Evolutionary conservation across 2,329 filamentous ascomycete genomes (phyloP), one percentile per base, ranked within the genome.

Genomic region (Fusarium humuli): DNA sequence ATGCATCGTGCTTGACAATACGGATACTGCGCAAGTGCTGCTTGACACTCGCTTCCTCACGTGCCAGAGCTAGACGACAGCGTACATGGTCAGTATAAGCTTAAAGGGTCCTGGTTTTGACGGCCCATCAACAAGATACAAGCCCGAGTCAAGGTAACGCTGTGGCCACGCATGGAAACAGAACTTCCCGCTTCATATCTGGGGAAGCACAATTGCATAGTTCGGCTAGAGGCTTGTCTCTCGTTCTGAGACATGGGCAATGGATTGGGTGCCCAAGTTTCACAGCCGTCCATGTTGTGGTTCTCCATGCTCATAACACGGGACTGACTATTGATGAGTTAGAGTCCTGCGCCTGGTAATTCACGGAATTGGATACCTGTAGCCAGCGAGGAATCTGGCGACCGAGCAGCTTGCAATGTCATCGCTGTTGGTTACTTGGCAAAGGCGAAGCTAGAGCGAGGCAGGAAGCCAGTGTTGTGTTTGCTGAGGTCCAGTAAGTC

Each of bases 21-120:
- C 20, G 48, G 32, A 22, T 23, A 29, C 13, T 57, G 32, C 27
- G 13, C 46, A 49, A 23, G 50, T 27, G 48, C 46, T 67, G 49
- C 50, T 58, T 59, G 41, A 30, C 23, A 32, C 44, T 59, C 49
- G 69, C 44, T 60, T 63, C 40, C 30, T 61, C 54, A 61, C 64
- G 34, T 61, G 48, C 56, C 13, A 42, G 45, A 18, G 44, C 44
- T 55, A 57, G 60, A 57, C 40, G 48, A 57, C 45, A 41, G 56
- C 46, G 58, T 59, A 70, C 61, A 62, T 54, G 42, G 68, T 63
- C 66, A 53, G 75, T 70, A 75, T 75, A 75, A 75, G 73, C 70
- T 75, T 75, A 75, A 75, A 72, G 55, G 25, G 50, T 48, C 47
- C 50, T 68, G 46, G 45, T 48, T 42, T 56, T 61, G 41, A 55